Conservation (phyloP, 805 yeast species). For the Zygosaccharomyces siamensis region DNA sequence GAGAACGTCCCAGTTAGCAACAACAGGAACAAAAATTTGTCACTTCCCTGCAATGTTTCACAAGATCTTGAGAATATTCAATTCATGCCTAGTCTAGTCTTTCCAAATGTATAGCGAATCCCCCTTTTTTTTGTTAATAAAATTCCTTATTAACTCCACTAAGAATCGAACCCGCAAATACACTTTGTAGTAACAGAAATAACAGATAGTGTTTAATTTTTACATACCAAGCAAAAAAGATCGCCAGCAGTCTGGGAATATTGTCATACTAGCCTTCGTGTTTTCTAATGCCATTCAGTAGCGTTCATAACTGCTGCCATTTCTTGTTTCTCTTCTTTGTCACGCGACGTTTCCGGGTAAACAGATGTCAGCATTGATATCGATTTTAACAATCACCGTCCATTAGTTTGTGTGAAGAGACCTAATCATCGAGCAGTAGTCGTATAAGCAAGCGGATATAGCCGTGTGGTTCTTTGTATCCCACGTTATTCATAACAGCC, state of each 20-base stretch:
- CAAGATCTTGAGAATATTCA: too few species aligned
- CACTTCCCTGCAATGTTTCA: too few species aligned
- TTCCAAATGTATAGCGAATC: too few species aligned
- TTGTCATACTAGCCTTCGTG: too few species aligned
- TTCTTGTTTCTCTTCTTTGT: background rate
- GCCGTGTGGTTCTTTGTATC: background rate
- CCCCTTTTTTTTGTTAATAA: too few species aligned
- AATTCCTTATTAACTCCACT: background rate
- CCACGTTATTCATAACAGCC: background rate
- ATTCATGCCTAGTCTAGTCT: too few species aligned
- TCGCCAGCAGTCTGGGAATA: too few species aligned
- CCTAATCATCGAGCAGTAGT: background rate
- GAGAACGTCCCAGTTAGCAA: too few species aligned
- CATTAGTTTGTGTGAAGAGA: slow-evolving; percentile 6
- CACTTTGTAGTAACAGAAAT: background rate
- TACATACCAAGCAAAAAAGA: too few species aligned
- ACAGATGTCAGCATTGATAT: background rate
- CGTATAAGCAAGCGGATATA: background rate
- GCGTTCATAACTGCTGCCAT: background rate
- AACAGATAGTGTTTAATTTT: background rate
- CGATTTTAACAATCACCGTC: slow-evolving; percentile 1
- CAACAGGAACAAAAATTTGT: too few species aligned
- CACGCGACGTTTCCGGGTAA: slow-evolving; percentile 1
- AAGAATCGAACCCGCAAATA: too few species aligned
- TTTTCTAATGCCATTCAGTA: too few species aligned